Percentiles rank a stretch among this genome's conserved stretches.
Evolutionary conservation across 2,329 filamentous ascomycete species (phyloP).

Genomic region (Ophiostoma australiae): DNA sequence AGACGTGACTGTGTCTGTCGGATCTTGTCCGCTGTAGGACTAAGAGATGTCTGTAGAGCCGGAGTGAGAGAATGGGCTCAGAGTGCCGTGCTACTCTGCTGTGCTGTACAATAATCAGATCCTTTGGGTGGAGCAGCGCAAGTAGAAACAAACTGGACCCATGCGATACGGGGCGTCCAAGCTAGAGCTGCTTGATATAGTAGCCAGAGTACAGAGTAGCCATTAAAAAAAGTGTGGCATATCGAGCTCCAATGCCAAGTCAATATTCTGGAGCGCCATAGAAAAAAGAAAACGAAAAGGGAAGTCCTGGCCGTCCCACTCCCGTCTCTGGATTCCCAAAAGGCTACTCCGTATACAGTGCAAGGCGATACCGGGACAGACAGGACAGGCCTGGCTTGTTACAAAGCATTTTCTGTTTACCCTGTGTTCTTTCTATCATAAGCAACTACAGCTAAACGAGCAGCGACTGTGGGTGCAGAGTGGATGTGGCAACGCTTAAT

Average conservation of each 20-base stretch:
- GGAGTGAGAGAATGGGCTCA: neutral
- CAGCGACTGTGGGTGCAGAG: neutral
- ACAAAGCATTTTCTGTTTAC: neutral
- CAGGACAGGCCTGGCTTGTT: neutral
- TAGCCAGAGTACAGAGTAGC: too few relatives aligned
- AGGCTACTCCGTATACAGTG: neutral
- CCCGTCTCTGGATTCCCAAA: neutral
- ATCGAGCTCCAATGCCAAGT: slow-evolving; percentile 4
- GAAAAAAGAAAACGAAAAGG: neutral
- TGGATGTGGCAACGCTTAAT: neutral
- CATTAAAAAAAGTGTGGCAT: neutral
- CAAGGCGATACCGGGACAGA: neutral
- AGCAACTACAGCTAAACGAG: neutral
- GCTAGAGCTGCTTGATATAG: too few relatives aligned
- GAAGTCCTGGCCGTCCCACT: slow-evolving; percentile 1
- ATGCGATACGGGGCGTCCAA: neutral
- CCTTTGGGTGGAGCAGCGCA: neutral
- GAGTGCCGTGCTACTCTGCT: neutral
- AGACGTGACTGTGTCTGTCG: neutral
- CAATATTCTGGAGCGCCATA: neutral
- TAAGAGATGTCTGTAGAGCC: neutral
- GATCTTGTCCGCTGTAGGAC: neutral
- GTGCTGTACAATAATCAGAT: slow-evolving; percentile 5
- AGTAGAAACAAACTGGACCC: neutral
- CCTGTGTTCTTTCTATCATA: too few relatives aligned